Evolutionary conservation across 345 rosid species (phyloP).

Genomic region (Populus nigra): DNA sequence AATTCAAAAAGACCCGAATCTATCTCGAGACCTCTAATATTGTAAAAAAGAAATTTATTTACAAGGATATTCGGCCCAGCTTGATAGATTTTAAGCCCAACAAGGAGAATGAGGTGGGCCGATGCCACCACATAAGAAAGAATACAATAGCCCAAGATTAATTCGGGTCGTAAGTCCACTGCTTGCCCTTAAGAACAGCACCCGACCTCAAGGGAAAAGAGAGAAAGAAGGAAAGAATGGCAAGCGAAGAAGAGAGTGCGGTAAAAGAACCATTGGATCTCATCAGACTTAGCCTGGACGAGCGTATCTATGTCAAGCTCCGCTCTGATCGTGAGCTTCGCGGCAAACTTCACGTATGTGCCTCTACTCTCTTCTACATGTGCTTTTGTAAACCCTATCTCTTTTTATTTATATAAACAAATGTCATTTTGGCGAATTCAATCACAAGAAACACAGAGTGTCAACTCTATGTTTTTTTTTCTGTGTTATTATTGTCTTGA

Average conservation of each 20-base stretch:
- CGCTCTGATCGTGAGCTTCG: conserved; percentile 99
- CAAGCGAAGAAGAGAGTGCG: conserved; percentile 89
- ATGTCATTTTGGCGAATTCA: neutral
- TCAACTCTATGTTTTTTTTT: neutral
- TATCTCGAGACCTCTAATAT: too few species aligned
- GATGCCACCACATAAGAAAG: neutral
- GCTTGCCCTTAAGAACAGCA: neutral
- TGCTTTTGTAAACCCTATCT: neutral
- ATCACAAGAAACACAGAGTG: neutral
- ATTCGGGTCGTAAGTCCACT: neutral
- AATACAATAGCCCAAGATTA: neutral
- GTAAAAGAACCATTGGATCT: conserved; percentile 99
- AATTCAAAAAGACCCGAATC: too few species aligned
- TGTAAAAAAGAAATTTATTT: too few species aligned
- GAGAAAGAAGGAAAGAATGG: conserved; percentile 41
- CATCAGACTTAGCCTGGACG: conserved; percentile 92
- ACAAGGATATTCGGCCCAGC: neutral
- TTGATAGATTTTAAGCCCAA: neutral
- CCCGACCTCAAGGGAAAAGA: neutral
- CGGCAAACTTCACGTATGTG: conserved; percentile 88
- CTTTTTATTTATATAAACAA: neutral
- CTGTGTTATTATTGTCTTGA: too few species aligned
- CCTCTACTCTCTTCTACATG: neutral
- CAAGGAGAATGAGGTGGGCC: neutral
- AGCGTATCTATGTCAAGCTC: conserved; percentile 98